Percentiles rank a stretch among this genome's conserved stretches.
phyloP scores from a whole-genome alignment of 441 rosid species.

The Populus trichocarpa region DNA sequence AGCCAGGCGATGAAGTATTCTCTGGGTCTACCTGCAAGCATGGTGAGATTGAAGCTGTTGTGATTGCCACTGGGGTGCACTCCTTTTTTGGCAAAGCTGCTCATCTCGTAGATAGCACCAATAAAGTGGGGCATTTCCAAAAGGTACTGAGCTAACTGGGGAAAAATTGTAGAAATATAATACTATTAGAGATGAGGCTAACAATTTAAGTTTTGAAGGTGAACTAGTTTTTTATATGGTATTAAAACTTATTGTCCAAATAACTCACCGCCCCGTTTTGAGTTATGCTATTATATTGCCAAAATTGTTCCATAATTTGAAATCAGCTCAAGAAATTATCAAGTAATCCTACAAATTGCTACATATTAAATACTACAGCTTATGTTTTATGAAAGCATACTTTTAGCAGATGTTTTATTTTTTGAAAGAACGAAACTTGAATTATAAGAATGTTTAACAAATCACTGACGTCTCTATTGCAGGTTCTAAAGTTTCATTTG shows the following conservation, averaged over 20 bases:
- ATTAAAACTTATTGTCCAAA: too few relatives aligned
- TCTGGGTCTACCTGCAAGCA: slow-evolving; percentile 97
- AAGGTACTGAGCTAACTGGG: slow-evolving; percentile 38
- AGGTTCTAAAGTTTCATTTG: background rate
- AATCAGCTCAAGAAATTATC: background rate
- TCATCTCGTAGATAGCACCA: slow-evolving; percentile 88
- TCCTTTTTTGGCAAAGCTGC: slow-evolving; percentile 99
- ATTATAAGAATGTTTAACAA: background rate
- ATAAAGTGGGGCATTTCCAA: slow-evolving; percentile 90
- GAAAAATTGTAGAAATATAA: too few relatives aligned
- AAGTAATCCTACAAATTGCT: background rate
- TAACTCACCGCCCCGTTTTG: too few relatives aligned
- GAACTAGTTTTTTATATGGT: too few relatives aligned
- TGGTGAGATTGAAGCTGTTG: slow-evolving; percentile 91
- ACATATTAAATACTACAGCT: background rate
- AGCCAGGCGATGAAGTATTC: slow-evolving; percentile 71
- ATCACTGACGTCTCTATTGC: background rate
- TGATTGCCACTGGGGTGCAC: slow-evolving; percentile 93
- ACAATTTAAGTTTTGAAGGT: too few relatives aligned
- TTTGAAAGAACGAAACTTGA: background rate
- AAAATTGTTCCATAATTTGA: background rate
- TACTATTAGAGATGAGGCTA: too few relatives aligned
- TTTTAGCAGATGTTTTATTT: background rate
- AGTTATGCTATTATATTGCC: background rate
- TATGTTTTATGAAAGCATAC: background rate